These are phyloP conservation scores for Termitomyces heimii DNA, from an alignment of 768 basidiomycete species.

Conservation along the genomic window DNA sequence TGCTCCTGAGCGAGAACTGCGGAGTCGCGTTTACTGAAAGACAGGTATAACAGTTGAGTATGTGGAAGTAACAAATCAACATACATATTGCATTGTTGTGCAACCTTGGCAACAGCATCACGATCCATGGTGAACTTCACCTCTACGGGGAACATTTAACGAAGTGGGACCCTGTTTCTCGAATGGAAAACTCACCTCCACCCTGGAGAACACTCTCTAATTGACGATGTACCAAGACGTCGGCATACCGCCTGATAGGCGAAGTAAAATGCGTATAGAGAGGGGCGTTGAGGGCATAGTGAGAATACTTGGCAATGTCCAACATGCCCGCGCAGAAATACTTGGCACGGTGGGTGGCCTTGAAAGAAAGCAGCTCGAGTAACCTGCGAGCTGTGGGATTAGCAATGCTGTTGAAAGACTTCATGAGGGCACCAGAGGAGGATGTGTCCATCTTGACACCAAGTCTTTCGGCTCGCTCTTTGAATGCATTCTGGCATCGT, in stretches of 20 bases:
- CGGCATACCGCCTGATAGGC: constrained; percentile 90
- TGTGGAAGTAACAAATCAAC: constrained; percentile 18
- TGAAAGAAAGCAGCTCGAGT: constrained; percentile 79
- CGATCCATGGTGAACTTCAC: constrained; percentile 96
- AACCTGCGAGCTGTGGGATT: constrained; percentile 71
- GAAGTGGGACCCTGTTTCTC: not conserved
- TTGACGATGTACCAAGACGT: constrained; percentile 94
- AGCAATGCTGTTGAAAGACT: constrained; percentile 68
- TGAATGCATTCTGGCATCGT: constrained; percentile 61
- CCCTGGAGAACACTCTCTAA: constrained; percentile 82
- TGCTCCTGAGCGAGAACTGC: constrained; percentile 93
- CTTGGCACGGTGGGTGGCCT: constrained; percentile 92
- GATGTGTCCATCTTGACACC: constrained; percentile 80
- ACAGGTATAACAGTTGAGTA: not conserved
- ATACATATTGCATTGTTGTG: constrained; percentile 97
- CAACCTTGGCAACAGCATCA: constrained; percentile 95
- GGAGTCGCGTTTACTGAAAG: constrained; percentile 78
- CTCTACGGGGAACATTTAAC: constrained; percentile 39
- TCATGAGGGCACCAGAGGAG: constrained; percentile 77
- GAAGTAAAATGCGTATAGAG: constrained; percentile 94
- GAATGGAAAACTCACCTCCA: constrained; percentile 39
- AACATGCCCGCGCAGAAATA: constrained; percentile 99
- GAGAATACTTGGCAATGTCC: constrained; percentile 95
- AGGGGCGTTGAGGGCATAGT: constrained; percentile 86
- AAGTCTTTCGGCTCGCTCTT: constrained; percentile 75